Percentiles rank a stretch among this genome's conserved stretches.
phyloP scores from a whole-genome alignment of 345 rosid genomes.

The Heritiera fomes region DNA sequence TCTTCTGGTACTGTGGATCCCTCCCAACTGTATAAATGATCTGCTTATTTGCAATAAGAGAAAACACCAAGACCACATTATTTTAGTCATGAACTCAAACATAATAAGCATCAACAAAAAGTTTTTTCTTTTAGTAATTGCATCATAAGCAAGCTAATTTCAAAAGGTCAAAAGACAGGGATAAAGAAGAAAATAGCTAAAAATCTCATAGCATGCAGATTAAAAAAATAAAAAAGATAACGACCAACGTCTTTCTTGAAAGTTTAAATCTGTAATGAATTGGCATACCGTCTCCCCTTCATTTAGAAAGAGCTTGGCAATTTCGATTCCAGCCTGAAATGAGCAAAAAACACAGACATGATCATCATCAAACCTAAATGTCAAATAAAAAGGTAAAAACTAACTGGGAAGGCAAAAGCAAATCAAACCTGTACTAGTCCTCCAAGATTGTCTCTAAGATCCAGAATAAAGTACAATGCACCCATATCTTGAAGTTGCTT shows the following conservation, averaged over 20 bases:
- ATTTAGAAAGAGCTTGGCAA: constrained; percentile 84
- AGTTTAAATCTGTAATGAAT: constrained; percentile 3
- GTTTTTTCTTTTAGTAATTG: not conserved
- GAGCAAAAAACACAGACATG: constrained; percentile 23
- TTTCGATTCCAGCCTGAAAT: constrained; percentile 94
- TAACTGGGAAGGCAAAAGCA: not conserved
- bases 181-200: constrained; percentile 9
- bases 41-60: constrained; percentile 40
- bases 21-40: constrained; percentile 84
- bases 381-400: not conserved
- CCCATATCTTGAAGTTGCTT: constrained; percentile 89
- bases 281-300: constrained; percentile 78
- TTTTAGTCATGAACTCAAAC: constrained; percentile 14
- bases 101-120: not conserved
- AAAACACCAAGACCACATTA: constrained; percentile 11
- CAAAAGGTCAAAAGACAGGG: constrained; percentile 11
- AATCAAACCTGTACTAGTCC: constrained; percentile 83
- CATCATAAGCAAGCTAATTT: not conserved
- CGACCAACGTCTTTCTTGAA: constrained; percentile 5
- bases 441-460: constrained; percentile 97
- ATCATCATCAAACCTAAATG: constrained; percentile 4
- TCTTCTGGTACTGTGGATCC: constrained; percentile 64
- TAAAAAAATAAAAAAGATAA: not conserved
- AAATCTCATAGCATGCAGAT: constrained; percentile 3
- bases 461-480: constrained; percentile 77